A percentile compares a stretch with the other conserved stretches of the same genome.
phyloP scores from a whole-genome alignment of 2,329 filamentous ascomycete species.

The Ascochyta pisi region DNA sequence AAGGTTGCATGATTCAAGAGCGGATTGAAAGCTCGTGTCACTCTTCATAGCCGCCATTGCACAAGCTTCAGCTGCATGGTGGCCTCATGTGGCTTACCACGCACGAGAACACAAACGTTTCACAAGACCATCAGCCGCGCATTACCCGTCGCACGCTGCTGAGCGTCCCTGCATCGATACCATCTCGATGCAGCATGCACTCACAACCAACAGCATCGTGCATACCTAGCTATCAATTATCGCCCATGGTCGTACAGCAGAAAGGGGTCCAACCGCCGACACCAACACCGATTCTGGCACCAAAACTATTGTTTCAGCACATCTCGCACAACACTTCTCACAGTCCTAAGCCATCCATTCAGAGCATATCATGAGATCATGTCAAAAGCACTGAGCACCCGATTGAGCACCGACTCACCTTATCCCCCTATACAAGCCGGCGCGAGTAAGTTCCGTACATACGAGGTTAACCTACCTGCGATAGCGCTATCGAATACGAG shows the following conservation, averaged over 20 bases:
- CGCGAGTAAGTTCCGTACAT: no score
- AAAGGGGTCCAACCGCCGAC: not conserved
- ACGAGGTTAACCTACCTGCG: not conserved
- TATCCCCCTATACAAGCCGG: not conserved
- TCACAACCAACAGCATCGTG: not conserved
- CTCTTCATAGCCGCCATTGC: no score
- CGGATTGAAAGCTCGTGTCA: no score
- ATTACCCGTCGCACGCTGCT: not conserved
- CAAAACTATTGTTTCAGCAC: not conserved
- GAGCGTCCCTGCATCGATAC: slow-evolving; percentile 2
- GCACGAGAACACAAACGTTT: slow-evolving; percentile 1
- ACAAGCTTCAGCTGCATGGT: no score
- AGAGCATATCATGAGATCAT: not conserved
- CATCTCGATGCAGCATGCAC: not conserved
- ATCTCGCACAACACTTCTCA: not conserved
- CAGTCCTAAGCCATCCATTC: not conserved
- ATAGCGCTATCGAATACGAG: slow-evolving; percentile 9
- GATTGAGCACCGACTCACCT: not conserved
- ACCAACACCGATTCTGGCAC: not conserved
- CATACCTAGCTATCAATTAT: not conserved
- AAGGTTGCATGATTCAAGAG: no score
- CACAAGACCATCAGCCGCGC: slow-evolving; percentile 1
- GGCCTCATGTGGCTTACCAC: no score
- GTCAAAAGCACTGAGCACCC: not conserved
- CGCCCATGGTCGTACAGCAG: not conserved